Evolutionary conservation across 371 early-diverging fungal genomes (phyloP).

Genomic region (Zopfochytrium polystomum): DNA sequence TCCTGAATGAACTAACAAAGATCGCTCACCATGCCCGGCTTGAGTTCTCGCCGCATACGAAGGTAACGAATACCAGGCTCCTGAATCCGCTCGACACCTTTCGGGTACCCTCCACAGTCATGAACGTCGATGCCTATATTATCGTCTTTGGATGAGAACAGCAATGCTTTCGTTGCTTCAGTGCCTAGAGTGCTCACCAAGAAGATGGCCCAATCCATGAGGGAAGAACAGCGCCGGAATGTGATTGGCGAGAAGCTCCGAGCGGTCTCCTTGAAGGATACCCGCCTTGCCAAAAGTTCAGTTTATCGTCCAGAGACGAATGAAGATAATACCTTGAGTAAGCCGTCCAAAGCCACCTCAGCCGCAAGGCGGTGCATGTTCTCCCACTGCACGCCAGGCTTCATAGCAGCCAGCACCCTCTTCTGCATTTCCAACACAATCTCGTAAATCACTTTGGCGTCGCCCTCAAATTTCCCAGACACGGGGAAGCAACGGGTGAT

Average conservation of each 20-base stretch:
- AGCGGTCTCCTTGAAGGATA: conserved; percentile 65
- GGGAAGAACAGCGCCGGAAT: conserved; percentile 88
- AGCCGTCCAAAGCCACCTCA: conserved; percentile 70
- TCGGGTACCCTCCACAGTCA: conserved; percentile 86
- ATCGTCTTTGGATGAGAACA: no score
- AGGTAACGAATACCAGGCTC: conserved; percentile 81
- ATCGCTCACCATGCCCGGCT: conserved; percentile 73
- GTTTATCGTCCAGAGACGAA: no score
- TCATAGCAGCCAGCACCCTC: conserved; percentile 59
- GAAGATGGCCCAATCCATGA: conserved; percentile 68
- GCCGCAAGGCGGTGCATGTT: conserved; percentile 81
- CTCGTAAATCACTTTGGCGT: conserved; percentile 74
- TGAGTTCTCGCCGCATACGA: conserved; percentile 78
- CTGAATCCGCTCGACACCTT: conserved; percentile 70
- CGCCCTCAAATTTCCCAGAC: conserved; percentile 71
- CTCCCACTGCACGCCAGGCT: conserved; percentile 83
- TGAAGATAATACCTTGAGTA: conserved; percentile 47
- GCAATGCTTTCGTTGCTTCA: no score
- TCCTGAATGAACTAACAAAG: neutral
- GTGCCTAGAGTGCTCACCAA: no score
- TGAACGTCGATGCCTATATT: conserved; percentile 68
- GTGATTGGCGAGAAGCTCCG: conserved; percentile 64
- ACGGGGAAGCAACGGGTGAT: conserved; percentile 89
- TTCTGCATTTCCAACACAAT: conserved; percentile 85
- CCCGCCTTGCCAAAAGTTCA: no score